These are phyloP conservation scores for Chaetothyriales sp. DNA, from an alignment of 2,329 filamentous ascomycete species.

Conservation along the genomic window DNA sequence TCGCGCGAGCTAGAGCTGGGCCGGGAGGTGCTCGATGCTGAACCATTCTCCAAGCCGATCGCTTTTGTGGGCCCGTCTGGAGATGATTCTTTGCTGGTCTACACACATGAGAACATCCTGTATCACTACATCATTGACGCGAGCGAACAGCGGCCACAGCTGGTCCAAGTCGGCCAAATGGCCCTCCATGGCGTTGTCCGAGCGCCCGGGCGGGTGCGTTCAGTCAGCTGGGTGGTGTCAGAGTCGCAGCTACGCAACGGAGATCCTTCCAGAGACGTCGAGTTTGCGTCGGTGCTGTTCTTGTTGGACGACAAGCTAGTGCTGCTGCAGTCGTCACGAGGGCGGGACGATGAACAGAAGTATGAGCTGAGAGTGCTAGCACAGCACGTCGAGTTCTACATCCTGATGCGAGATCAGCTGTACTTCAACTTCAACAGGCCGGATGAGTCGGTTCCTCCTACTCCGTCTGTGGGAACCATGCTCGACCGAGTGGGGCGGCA, in stretches of 20 bases:
- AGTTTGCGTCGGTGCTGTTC: constrained; percentile 82
- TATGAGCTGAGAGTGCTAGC: constrained; percentile 97
- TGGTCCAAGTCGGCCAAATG: constrained; percentile 94
- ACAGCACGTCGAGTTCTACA: constrained; percentile 91
- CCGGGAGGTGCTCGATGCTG: constrained; percentile 56
- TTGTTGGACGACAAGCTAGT: constrained; percentile 96
- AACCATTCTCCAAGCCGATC: constrained; percentile 69
- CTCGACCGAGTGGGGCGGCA: background rate
- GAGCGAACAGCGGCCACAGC: constrained; percentile 52
- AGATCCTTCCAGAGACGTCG: constrained; percentile 89
- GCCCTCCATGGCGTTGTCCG: constrained; percentile 92
- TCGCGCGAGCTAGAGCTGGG: constrained; percentile 73
- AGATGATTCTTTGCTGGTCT: constrained; percentile 86
- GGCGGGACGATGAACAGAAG: constrained; percentile 70
- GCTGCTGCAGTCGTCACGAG: constrained; percentile 70
- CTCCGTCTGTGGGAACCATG: constrained; percentile 33
- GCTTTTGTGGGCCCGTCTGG: constrained; percentile 79
- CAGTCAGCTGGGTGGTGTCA: constrained; percentile 88
- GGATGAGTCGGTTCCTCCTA: constrained; percentile 34
- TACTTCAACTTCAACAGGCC: constrained; percentile 33
- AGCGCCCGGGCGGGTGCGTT: constrained; percentile 79
- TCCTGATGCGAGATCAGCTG: constrained; percentile 73
- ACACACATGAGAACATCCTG: constrained; percentile 89
- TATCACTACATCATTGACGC: constrained; percentile 85
- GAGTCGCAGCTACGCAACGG: constrained; percentile 79